These are phyloP conservation scores for Carex pumila DNA, from an alignment of 176 grass and related monocot species.

Conservation along the genomic window DNA sequence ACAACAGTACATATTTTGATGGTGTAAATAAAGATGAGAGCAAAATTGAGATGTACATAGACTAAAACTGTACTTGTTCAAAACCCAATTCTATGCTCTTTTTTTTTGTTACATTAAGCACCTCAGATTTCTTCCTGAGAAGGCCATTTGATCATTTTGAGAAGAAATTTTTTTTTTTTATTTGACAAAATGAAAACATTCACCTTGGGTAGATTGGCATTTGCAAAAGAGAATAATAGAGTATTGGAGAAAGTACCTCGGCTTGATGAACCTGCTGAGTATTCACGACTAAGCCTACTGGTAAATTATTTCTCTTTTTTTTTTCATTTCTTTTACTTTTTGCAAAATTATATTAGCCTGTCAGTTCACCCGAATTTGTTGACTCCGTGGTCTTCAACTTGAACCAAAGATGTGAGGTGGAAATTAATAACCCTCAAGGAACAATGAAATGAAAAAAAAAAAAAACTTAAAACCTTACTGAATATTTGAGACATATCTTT, in stretches of 20 bases:
- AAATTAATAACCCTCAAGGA: neutral
- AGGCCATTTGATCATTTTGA: too few relatives aligned
- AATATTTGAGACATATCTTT: neutral
- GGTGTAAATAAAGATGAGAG: neutral
- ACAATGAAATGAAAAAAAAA: neutral
- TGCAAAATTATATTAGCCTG: neutral
- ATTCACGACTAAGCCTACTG: conserved; percentile 66
- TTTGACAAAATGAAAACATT: conserved; percentile 10
- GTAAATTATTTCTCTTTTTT: conserved; percentile 24
- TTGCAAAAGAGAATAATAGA: conserved; percentile 74
- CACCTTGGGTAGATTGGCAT: conserved; percentile 53
- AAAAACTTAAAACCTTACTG: neutral
- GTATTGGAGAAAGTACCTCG: conserved; percentile 70
- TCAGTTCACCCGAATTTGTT: too few relatives aligned
- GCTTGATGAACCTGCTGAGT: conserved; percentile 62
- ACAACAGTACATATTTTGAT: neutral
- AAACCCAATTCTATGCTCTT: neutral
- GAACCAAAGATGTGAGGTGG: neutral
- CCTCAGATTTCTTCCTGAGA: neutral
- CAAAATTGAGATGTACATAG: neutral
- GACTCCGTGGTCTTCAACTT: neutral
- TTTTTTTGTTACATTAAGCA: neutral
- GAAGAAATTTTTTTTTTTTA: too few relatives aligned
- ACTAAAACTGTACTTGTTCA: neutral
- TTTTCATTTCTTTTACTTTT: neutral